Evolutionary conservation across 192 early-diverging fungal species (phyloP), one percentile per base, ranked within the genome.

Genomic region (Linnemannia schmuckeri): DNA sequence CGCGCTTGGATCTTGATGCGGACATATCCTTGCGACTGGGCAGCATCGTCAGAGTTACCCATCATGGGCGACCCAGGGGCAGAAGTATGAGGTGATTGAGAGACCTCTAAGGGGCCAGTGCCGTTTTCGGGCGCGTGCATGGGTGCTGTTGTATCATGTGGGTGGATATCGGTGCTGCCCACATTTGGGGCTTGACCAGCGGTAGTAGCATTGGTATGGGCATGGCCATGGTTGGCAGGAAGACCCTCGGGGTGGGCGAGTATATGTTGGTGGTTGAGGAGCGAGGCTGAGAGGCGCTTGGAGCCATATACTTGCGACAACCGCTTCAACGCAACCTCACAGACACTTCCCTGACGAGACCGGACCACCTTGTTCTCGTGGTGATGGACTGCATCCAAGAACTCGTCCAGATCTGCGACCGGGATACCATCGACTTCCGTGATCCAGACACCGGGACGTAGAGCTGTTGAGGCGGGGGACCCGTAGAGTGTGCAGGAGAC

Each of bases 361-460:
- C 74, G 82, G 72, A 70, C 82, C 35, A 85, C 85, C 37, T 91
- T 89, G 38, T 82, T 61, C 79, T 92, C 91, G 35, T 93, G 86
- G 13, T 57, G 47, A 41, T 91, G 88, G 15, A 95, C 90, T 1
- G 89, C 93, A 0, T 88, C 76, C 55, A 95, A 85, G 75, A 96
- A 96, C 24, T 92, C 91, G 75, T 94, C 93, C 37, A 96, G 57
- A 12, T 91, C 90, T 10, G 68, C 74, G 41, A 96, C 93, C 2
- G 92, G 89, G 2, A 83, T 83, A 54, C 92, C 92, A 76, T 95
- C 93, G 4, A 96, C 88, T 79, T 96, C 95, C 7, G 92, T 94
- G 46, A 96, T 94, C 94, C 94, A 96, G 55, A 96, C 94, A 18
- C 95, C 95, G 0, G 93, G 87, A 15, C 88, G 90, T 63, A 92